phyloP scores from a whole-genome alignment of 116 monocot genomes.

The Cymodocea nodosa region DNA sequence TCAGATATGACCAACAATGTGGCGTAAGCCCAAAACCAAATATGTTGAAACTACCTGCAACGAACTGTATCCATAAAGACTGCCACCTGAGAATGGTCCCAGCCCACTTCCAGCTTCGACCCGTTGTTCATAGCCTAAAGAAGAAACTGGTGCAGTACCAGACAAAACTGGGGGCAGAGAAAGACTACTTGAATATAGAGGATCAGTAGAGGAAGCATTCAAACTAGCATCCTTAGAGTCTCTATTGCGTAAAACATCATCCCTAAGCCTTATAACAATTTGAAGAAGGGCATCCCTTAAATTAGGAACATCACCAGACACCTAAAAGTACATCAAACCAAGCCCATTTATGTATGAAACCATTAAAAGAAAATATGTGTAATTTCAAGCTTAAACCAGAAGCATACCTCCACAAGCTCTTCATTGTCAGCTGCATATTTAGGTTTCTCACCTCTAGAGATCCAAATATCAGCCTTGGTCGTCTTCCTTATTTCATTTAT shows the following conservation, averaged over 20 bases:
- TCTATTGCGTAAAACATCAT: conserved; percentile 54
- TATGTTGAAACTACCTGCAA: conserved; percentile 16
- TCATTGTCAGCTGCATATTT: conserved; percentile 46
- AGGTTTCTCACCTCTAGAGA: conserved; percentile 78
- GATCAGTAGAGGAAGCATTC: conserved; percentile 24
- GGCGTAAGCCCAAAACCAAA: background rate
- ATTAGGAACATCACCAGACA: conserved; percentile 47
- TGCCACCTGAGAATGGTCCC: conserved; percentile 29
- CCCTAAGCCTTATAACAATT: conserved; percentile 67
- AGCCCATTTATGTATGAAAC: background rate
- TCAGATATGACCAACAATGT: background rate
- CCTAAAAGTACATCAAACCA: conserved; percentile 20
- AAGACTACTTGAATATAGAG: conserved; percentile 30
- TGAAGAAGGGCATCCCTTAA: conserved; percentile 72
- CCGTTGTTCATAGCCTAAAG: conserved; percentile 53
- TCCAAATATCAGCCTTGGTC: conserved; percentile 64
- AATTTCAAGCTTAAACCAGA: background rate
- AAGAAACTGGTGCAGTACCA: conserved; percentile 20
- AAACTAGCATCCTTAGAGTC: conserved; percentile 32
- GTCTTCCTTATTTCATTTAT: conserved; percentile 79
- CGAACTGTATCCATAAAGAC: conserved; percentile 43
- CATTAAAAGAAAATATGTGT: background rate
- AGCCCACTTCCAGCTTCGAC: conserved; percentile 40
- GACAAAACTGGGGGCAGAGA: conserved; percentile 34
- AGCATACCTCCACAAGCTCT: conserved; percentile 71